Base-by-base conservation (phyloP, 1,284 basidiomycete genomes). In the Ustilago xerochloae region DNA sequence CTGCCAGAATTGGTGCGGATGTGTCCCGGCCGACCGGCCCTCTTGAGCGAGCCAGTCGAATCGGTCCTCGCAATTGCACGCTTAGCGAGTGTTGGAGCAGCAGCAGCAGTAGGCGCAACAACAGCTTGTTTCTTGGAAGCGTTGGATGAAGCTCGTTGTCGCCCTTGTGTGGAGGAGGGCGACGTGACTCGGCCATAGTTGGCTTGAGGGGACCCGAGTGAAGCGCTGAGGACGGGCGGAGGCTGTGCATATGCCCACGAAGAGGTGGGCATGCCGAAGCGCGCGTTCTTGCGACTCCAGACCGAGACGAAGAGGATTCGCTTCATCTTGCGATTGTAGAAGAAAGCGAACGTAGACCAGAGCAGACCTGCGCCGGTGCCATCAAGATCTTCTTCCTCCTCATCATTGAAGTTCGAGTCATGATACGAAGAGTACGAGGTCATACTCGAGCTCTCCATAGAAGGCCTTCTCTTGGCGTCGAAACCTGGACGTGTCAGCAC, bases 311-410 rank as follows among this genome's bases (percentile, higher is more conserved):
- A 98, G 51, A 99, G 85, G 78, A 99, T 90, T 20, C 96, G 90
- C 87, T 97, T 98, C 74, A 86, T 85, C 80, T 93, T 96, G 83
- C 91, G 89, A 87, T 95, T 97, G 84, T 95, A 88, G 87, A 99
- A 97, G 87, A 99, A 97, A 90, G 94, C 97, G 84, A 97, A 94
- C 15, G 93, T 94, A 33, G 93, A 94, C 96, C 95, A 98, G 6
- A 98, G 87, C 62, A 98, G 87, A 5, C 93, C 92, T n/a, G 79
- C 79, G 48, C 93, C 93, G 15, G 82, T 81, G 75, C 85, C 71
- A 85, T 87, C 66, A 85, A 86, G n/a, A 86, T 83, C 83, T 72
- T 83, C 83, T 72, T 92, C 91, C 82, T 92, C 92, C 28, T 78
- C 75, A 32, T 63, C 63, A 22, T 68, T 41, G 50, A 73, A 64